phyloP scores from a whole-genome alignment of 176 grass and related monocot genomes.

The Bothriochloa decipiens region DNA sequence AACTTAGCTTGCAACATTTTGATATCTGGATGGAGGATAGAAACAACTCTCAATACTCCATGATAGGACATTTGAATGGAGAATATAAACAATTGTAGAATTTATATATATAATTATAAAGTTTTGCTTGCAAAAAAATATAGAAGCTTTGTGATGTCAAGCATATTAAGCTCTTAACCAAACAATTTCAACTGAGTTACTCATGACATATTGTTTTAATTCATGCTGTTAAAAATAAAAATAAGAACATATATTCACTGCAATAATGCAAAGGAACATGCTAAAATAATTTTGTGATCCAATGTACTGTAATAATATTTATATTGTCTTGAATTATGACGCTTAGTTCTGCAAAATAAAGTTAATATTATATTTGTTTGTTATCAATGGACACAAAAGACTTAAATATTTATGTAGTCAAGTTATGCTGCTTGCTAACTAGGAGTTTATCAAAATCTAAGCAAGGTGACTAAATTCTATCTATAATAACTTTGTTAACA shows the following conservation, averaged over 20 bases:
- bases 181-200: neutral
- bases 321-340: neutral
- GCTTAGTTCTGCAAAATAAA: too few relatives aligned
- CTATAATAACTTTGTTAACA: constrained; percentile 16
- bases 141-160: neutral
- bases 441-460: neutral
- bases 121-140: neutral
- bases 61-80: neutral
- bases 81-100: neutral
- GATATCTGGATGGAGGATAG: neutral
- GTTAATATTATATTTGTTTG: neutral
- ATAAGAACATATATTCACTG: neutral
- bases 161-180: neutral
- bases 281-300: neutral
- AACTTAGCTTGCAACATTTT: neutral
- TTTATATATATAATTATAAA: neutral
- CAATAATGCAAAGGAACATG: neutral
- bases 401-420: neutral
- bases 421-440: neutral
- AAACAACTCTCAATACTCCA: neutral
- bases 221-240: neutral
- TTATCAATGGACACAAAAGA: neutral
- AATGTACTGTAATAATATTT: too few relatives aligned
- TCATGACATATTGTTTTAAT: neutral
- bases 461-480: neutral